Evolutionary conservation across 768 basidiomycete species (phyloP), one percentile per base, ranked within the genome.

Genomic region (Pulveroboletus sp.): DNA sequence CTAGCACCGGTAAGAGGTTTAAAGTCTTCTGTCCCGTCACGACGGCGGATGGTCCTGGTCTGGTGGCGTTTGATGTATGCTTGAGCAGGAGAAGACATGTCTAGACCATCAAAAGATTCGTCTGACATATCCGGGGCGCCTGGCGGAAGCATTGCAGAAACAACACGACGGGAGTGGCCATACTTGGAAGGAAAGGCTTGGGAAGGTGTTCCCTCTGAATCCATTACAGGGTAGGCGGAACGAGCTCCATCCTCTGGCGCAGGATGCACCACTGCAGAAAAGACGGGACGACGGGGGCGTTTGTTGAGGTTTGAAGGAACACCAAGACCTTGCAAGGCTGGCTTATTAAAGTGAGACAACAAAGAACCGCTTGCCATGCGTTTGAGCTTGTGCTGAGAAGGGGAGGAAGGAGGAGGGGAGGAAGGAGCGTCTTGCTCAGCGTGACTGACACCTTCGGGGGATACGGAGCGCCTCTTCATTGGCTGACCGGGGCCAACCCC

Each of bases 21-120:
- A 56, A 90, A 84, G 64, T 90, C 86, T 45, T 90, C 87, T 11
- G 86, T 89, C 8, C 89, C 89, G 58, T 90, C 89, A 56, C 87
- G 83, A 36, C 87, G 74, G 43, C 89, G 76, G 50, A 90, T 80
- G 2, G 89, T 87, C 72, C 80, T 88, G 14, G 81, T 76, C 52
- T 87, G 82, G 50, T 89, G 88, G 33, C 89, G 80, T 58, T 80
- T 82, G 1, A 85, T 79, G 62, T 90, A 91, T 5, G 87, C 87
- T 58, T 85, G 84, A 29, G 89, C 89, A 35, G 89, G 88, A 1
- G 87, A 88, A 25, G 87, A 88, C 77, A 83, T 77, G 55, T 87
- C 86, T 12, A 75, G 75, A 17, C 75, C 76, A 33, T 70, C 72
- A 56, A 85, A 82, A 47, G 70, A 66, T 33, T 68, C 70, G 19